phyloP scores from a whole-genome alignment of 768 basidiomycete genomes.

The Suillus brevipes region DNA sequence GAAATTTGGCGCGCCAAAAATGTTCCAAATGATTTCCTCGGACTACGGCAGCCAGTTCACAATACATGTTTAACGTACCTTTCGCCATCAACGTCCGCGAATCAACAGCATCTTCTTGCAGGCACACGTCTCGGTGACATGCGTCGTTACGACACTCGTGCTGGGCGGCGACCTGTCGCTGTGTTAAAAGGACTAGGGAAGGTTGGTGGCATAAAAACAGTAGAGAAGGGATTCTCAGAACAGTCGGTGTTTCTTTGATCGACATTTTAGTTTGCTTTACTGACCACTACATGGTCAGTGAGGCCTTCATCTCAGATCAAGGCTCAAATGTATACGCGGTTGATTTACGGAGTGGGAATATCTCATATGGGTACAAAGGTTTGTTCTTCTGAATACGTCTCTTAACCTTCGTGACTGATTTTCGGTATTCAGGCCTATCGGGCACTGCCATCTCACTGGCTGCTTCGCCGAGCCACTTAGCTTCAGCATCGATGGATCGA shows the following conservation, averaged over 20 bases:
- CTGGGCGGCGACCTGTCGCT: conserved; percentile 63
- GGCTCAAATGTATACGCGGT: conserved; percentile 63
- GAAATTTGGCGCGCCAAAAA: conserved; percentile 89
- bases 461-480: conserved; percentile 50
- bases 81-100: conserved; percentile 34
- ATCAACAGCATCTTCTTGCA: conserved; percentile 54
- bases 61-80: conserved; percentile 70
- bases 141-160: conserved; percentile 75
- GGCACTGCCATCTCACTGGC: conserved; percentile 70
- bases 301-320: conserved; percentile 68
- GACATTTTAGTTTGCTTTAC: conserved; percentile 4
- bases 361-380: conserved; percentile 72
- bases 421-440: conserved; percentile 54
- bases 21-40: conserved; percentile 74
- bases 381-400: conserved; percentile 6
- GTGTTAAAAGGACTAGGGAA: conserved; percentile 64
- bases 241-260: conserved; percentile 48
- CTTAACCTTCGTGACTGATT: conserved; percentile 7
- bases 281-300: conserved; percentile 39
- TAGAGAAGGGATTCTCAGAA: conserved; percentile 61
- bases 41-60: conserved; percentile 76
- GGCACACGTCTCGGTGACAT: conserved; percentile 77
- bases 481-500: conserved; percentile 67
- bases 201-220: conserved; percentile 56
- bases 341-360: conserved; percentile 67